Evolutionary conservation across 2,329 filamentous ascomycete genomes (phyloP), one percentile per base, ranked within the genome.

Genomic region (Periglandula ipomoeae): DNA sequence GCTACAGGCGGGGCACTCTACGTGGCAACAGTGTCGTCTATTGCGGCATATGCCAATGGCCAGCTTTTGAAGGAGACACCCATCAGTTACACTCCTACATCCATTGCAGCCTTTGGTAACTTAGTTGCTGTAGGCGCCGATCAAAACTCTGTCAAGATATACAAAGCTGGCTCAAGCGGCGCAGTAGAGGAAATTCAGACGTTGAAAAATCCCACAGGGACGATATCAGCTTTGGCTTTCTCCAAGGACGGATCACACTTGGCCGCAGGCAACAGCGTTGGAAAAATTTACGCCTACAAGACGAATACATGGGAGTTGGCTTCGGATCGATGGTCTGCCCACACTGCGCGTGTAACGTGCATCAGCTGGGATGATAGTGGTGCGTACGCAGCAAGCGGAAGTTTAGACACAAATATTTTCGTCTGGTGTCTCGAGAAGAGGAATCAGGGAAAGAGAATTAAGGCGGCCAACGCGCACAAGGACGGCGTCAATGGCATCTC

Each of bases 401-500:
- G 82, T 41, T 70, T 98, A 44, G 93, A 98, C 64, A 96, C 91
- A 0, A 89, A 95, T 60, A 78, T 98, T 19, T 90, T 88, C 63
- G 82, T 95, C 26, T 98, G 93, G 89, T 95, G 88, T 64, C 67
- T 96, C 49, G 75, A 72, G 35, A 87, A 88, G 62, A 75, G 69
- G 53, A 85, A 87, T 59, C 91, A 91, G 1, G 89, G 88, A 2
- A 87, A 87, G 66, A 79, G 91, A 56, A 79, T 94, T 56, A 91
- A 93, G 71, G 84, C 82, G 13, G 70, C 82, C 20, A 95, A 95
- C 61, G 89, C 91, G 44, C 93, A 98, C 70, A 96, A 96, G 70
- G 93, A 97, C 61, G 93, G 93, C 9, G 89, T 97, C 17, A 89
- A 85, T 56, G 91, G 87, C 15, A 85, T 97, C 15, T 78, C 78